Conservation (phyloP, 805 yeast species). For the Wickerhamomyces ciferrii region DNA sequence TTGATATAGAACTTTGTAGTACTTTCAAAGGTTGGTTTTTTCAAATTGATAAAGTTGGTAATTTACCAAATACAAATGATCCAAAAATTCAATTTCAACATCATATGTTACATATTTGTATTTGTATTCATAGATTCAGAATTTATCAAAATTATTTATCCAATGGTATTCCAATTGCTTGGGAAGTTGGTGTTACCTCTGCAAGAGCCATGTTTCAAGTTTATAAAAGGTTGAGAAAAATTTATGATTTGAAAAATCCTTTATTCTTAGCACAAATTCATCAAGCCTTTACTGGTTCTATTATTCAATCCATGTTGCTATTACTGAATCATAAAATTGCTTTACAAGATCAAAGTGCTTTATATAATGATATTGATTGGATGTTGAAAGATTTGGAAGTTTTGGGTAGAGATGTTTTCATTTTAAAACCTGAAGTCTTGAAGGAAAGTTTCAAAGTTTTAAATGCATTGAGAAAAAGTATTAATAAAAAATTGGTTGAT, state of each 20-base stretch:
- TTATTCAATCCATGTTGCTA: slow-evolving; percentile 26
- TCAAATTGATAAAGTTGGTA: slow-evolving; percentile 18
- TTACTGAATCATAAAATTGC: slow-evolving; percentile 17
- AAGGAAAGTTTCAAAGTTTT: slow-evolving; percentile 23
- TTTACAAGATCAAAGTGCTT: slow-evolving; percentile 12
- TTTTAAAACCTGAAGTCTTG: slow-evolving; percentile 21
- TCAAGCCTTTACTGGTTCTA: slow-evolving; percentile 27
- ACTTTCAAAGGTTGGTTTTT: slow-evolving; percentile 21
- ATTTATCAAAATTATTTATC: slow-evolving; percentile 22
- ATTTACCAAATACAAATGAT: slow-evolving; percentile 17
- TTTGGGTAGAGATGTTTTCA: slow-evolving; percentile 19
- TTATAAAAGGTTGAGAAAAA: slow-evolving; percentile 19
- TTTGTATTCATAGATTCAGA: slow-evolving; percentile 26
- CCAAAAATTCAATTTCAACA: slow-evolving; percentile 23
- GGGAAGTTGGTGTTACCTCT: slow-evolving; percentile 21
- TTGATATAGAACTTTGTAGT: slow-evolving; percentile 21
- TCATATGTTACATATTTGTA: slow-evolving; percentile 25
- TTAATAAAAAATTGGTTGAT: slow-evolving; percentile 20
- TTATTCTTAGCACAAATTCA: slow-evolving; percentile 26
- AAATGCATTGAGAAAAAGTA: slow-evolving; percentile 18
- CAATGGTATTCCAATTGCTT: slow-evolving; percentile 22
- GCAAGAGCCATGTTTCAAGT: slow-evolving; percentile 23
- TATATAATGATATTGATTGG: slow-evolving; percentile 21
- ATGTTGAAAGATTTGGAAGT: slow-evolving; percentile 20
- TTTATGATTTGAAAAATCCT: slow-evolving; percentile 19